Conservation (phyloP, 345 rosid species). For the Lagerstroemia speciosa region DNA sequence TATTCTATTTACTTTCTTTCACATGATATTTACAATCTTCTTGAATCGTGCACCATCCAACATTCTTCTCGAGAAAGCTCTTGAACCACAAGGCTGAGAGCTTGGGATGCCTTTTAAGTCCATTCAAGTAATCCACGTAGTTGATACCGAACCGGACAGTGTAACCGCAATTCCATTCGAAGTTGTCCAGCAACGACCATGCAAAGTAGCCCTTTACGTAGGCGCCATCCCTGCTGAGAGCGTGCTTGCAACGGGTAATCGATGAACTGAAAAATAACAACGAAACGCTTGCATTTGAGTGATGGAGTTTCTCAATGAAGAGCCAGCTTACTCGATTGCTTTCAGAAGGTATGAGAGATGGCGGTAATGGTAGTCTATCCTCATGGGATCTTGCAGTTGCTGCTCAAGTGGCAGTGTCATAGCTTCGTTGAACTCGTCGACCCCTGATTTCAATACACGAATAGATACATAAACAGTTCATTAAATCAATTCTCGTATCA, state of each 20-base stretch:
- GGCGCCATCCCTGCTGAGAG: constrained; percentile 31
- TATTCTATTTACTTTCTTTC: too few species aligned
- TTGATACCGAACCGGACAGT: constrained; percentile 39
- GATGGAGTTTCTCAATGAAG: too few species aligned
- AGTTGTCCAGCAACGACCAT: too few species aligned
- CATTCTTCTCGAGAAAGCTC: constrained; percentile 28
- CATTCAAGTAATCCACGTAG: constrained; percentile 45
- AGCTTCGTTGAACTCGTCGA: constrained; percentile 23
- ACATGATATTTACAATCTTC: too few species aligned
- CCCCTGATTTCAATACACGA: constrained; percentile 14
- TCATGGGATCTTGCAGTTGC: constrained; percentile 22
- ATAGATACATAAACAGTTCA: constrained; percentile 11
- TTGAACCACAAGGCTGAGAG: constrained; percentile 53
- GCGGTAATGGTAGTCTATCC: constrained; percentile 19
- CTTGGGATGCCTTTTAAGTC: constrained; percentile 42
- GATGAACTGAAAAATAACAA: too few species aligned
- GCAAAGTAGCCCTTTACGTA: constrained; percentile 52
- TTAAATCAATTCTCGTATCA: too few species aligned
- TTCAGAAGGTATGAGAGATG: constrained; percentile 23
- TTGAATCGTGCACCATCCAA: too few species aligned
- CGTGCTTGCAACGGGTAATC: too few species aligned
- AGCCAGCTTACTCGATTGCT: constrained; percentile 27
- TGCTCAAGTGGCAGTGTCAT: constrained; percentile 19
- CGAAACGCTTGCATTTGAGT: too few species aligned
- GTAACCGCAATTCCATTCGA: constrained; percentile 49